Base-by-base conservation (phyloP, 2,329 filamentous ascomycete species). In the Botryotinia narcissicola region DNA sequence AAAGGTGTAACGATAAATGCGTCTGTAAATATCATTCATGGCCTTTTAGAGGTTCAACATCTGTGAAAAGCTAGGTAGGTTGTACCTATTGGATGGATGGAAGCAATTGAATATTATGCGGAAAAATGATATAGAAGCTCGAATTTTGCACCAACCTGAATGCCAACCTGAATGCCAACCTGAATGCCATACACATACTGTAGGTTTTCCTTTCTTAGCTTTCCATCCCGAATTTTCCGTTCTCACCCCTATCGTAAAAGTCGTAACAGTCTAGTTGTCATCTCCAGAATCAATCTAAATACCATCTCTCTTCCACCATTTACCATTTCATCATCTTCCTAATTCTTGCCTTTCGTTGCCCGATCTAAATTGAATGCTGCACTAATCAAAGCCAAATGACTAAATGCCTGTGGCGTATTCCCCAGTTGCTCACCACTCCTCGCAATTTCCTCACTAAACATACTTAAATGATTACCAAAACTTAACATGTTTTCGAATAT, bases 361-460 rank as follows among this genome's bases (percentile, higher is more conserved):
- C 89, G 87, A 79, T 92, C 89, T 70, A 94, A 82, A 81, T 94
- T 94, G 80, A 94, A 93, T 1, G 92, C 92, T 1, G 92, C 92
- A 80, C 90, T 93, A 78, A 94, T 89, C 79, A 93, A 86, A 3
- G 92, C 91, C 75, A 95, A 82, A 80, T 95, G 92, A 77, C 90
- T 93, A 77, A 94, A 94, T 0, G 92, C 92, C 82, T 94, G 92
- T 0, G 92, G 92, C 25, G 91, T 94, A 79, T 94, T 94, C 1
- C 92, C 92, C 74, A 94, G 84, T 83, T 94, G 92, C 82, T 94
- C 92, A 18, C 92, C 92, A 70, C 87, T 90, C 71, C 90, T 85
- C 8, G 91, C 88, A 78, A 94, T 94, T 83, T 94, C 92, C 80
- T 94, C 92, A 12, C 90, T 93, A 81, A 94, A 94, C 88, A 94